Base-by-base conservation (phyloP, 1,139 yeast species). In the Suhomyces bolitotheri region DNA sequence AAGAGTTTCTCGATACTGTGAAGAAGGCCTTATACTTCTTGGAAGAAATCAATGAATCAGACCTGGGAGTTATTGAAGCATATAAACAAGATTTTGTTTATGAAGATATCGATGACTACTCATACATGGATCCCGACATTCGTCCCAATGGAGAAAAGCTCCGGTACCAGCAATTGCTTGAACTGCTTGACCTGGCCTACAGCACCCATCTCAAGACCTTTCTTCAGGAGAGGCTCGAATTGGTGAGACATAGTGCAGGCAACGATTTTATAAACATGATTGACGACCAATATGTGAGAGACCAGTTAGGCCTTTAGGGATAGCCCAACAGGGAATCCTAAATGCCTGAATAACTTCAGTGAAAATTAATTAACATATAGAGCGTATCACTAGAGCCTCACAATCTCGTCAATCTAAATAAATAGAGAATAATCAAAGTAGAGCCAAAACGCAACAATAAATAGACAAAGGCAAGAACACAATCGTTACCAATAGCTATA, bases 21-120 rank as follows among this genome's bases (percentile, higher is more conserved):
- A 70, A 79, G 16, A 60, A 78, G 22, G 66, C 83, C 60, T 71
- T 83, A 8, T 73, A 73, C 37, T 69, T 84, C 42, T 56, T 85
- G 34, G 96, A 88, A 49, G 96, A 88, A 52, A 70, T 83, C 9
- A 79, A 82, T 38, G 95, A 86, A 47, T 58, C 67, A 6, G 60
- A 51, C 10, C 63, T 65, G 11, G 90, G 90, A 0, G 77, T 73
- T 34, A 78, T 87, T 47, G 78, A 71, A 33, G 75, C 70, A n/a
- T 84, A 83, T 50, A 79, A 77, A 44, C 71, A 71, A 31, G 76
- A 78, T 43, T 77, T 76, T 39, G 58, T 70, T 0, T 78, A 76
- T 41, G 82, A 77, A 33, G 76, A 71, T 38, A 64, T 71, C 19
- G 72, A 71, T 44, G 79, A 76, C 40, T 66, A 66, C 44, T 60